Conservation (phyloP, 306 rosid species). For the Glycine soja region DNA sequence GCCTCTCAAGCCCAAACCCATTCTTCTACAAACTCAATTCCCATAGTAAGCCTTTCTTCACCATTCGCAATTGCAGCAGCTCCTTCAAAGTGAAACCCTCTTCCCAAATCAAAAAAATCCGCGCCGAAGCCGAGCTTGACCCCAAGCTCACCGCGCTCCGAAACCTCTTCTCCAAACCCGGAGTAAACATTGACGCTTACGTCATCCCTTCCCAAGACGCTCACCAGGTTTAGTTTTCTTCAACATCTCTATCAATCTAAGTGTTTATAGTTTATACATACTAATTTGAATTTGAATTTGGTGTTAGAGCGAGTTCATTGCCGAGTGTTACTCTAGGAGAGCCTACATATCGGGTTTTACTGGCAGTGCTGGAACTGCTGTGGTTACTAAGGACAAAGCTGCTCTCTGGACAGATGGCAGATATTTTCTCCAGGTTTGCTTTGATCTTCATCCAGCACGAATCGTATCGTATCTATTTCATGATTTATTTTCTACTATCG, state of each 20-base stretch:
- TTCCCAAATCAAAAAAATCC: constrained; percentile 58
- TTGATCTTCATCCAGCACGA: background rate
- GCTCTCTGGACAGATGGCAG: constrained; percentile 99
- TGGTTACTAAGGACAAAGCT: constrained; percentile 87
- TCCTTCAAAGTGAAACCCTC: constrained; percentile 79
- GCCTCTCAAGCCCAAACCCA: constrained; percentile 27
- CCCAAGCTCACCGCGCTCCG: constrained; percentile 76
- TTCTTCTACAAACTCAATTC: constrained; percentile 46
- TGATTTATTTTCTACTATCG: background rate
- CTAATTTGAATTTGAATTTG: constrained; percentile 2
- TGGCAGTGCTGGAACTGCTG: constrained; percentile 96
- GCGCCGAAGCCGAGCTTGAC: constrained; percentile 55
- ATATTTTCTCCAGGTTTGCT: constrained; percentile 88
- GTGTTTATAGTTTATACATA: background rate
- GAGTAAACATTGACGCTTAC: constrained; percentile 75
- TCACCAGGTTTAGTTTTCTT: constrained; percentile 67
- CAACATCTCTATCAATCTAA: background rate
- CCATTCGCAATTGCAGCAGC: constrained; percentile 54
- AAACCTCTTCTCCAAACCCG: constrained; percentile 71
- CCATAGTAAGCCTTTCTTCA: background rate
- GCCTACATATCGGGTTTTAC: constrained; percentile 84
- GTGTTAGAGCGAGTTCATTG: constrained; percentile 92
- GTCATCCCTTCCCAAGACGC: constrained; percentile 94
- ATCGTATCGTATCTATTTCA: background rate
- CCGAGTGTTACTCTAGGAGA: constrained; percentile 87